Evolutionary conservation across 1,284 basidiomycete species (phyloP).

Genomic region (Phenoliferia sp.): DNA sequence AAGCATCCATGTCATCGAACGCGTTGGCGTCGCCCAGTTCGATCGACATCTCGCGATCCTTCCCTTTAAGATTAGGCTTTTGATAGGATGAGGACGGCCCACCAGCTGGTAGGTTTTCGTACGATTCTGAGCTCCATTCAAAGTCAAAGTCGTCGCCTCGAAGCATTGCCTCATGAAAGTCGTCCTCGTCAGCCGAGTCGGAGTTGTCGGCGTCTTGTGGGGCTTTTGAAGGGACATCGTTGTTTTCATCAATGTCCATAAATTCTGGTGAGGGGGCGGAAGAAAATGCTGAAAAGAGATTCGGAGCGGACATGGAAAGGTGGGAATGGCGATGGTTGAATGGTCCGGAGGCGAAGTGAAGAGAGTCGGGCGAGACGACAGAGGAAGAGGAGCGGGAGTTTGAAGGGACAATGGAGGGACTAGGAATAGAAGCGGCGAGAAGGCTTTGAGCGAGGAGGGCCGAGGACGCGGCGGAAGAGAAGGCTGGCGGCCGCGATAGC

Average conservation of each 20-base stretch:
- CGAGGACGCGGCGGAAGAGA: slow-evolving; percentile 24
- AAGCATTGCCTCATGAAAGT: slow-evolving; percentile 32
- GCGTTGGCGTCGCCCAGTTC: not conserved
- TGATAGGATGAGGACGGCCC: not conserved
- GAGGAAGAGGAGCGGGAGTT: not conserved
- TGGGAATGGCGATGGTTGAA: slow-evolving; percentile 11
- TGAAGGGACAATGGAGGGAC: not conserved
- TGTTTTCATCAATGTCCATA: slow-evolving; percentile 20
- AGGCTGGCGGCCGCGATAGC: slow-evolving; percentile 1
- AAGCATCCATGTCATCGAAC: slow-evolving; percentile 3
- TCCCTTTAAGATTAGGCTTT: slow-evolving; percentile 1
- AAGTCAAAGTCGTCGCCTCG: slow-evolving; percentile 30
- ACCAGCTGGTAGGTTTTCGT: too few relatives aligned
- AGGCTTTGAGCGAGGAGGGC: slow-evolving; percentile 30
- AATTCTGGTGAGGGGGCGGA: slow-evolving; percentile 16
- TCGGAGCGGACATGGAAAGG: slow-evolving; percentile 29
- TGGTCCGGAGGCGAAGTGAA: slow-evolving; percentile 13
- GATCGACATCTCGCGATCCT: not conserved
- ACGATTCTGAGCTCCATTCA: slow-evolving; percentile 31
- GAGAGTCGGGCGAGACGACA: slow-evolving; percentile 26
- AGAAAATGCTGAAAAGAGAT: slow-evolving; percentile 26
- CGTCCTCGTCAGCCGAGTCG: slow-evolving; percentile 21
- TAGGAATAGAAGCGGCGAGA: slow-evolving; percentile 17
- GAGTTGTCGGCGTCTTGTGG: not conserved
- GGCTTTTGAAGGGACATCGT: not conserved